A percentile compares a stretch with the other conserved stretches of the same genome.
phyloP scores from a whole-genome alignment of 768 basidiomycete genomes.

The Pholiota conissans region DNA sequence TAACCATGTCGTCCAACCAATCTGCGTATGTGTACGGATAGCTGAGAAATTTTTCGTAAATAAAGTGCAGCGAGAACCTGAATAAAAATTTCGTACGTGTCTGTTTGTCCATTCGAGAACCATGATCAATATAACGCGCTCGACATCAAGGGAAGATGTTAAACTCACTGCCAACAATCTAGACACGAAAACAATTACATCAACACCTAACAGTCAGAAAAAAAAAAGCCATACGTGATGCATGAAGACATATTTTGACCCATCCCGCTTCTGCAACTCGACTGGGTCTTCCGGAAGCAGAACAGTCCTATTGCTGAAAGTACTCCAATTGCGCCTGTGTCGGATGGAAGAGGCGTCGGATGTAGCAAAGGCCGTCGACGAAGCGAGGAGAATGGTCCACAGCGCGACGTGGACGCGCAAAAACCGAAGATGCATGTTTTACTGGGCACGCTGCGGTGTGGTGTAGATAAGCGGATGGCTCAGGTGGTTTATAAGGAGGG shows the following conservation, averaged over 20 bases:
- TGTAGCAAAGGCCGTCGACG: constrained; percentile 5
- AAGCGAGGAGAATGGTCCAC: constrained; percentile 1
- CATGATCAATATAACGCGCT: neutral
- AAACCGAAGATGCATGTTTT: neutral
- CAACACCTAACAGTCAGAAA: neutral
- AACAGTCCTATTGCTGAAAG: constrained; percentile 15
- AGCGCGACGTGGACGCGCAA: neutral
- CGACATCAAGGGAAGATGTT: neutral
- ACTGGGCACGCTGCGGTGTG: neutral
- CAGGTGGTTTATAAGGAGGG: constrained; percentile 14
- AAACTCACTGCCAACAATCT: constrained; percentile 50
- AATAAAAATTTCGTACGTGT: constrained; percentile 35
- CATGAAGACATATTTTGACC: constrained; percentile 52
- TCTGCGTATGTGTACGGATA: constrained; percentile 38
- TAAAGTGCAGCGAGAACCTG: neutral
- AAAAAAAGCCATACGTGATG: constrained; percentile 39
- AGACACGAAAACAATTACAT: neutral
- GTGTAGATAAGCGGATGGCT: constrained; percentile 8
- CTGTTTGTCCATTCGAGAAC: constrained; percentile 18
- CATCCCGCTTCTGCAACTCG: constrained; percentile 37
- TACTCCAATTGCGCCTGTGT: constrained; percentile 14
- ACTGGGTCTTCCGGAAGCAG: constrained; percentile 20
- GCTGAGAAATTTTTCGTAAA: constrained; percentile 20
- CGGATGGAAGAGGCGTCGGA: neutral
- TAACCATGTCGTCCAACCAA: constrained; percentile 42